Conservation (phyloP, 2,329 filamentous ascomycete species). For the Amauroascus niger region DNA sequence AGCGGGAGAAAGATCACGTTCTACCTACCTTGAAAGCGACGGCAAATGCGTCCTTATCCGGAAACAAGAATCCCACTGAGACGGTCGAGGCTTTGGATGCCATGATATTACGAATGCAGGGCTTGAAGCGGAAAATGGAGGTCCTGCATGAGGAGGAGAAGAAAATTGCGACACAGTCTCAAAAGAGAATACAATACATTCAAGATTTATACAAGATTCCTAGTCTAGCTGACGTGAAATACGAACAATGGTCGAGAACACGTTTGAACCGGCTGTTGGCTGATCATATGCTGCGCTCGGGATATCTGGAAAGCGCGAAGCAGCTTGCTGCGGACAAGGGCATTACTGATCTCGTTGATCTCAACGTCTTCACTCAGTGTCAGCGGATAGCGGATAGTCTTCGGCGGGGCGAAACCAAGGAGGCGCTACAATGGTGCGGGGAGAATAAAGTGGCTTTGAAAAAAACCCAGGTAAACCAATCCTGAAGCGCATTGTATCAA, state of each 20-base stretch:
- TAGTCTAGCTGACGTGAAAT: conserved; percentile 80
- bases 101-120: conserved; percentile 77
- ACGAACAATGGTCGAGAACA: conserved; percentile 78
- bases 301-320: conserved; percentile 67
- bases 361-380: conserved; percentile 78
- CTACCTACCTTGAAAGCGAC: conserved; percentile 43
- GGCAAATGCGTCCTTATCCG: conserved; percentile 55
- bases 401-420: conserved; percentile 57
- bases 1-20: conserved; percentile 41
- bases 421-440: conserved; percentile 79
- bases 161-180: conserved; percentile 62
- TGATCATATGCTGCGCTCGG: conserved; percentile 82
- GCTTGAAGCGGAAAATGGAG: conserved; percentile 77
- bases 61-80: conserved; percentile 54
- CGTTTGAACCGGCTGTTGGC: conserved; percentile 76
- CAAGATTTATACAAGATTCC: conserved; percentile 70
- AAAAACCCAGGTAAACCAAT: conserved; percentile 60
- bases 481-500: not conserved
- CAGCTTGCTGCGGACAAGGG: conserved; percentile 64
- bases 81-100: conserved; percentile 72
- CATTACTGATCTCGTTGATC: conserved; percentile 74
- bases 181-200: conserved; percentile 69
- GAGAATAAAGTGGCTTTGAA: conserved; percentile 90
- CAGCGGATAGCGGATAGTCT: conserved; percentile 67
- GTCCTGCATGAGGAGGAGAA: conserved; percentile 69